Conservation (phyloP, 192 early-diverging fungal genomes). For the Gamsiella multidivaricata region DNA sequence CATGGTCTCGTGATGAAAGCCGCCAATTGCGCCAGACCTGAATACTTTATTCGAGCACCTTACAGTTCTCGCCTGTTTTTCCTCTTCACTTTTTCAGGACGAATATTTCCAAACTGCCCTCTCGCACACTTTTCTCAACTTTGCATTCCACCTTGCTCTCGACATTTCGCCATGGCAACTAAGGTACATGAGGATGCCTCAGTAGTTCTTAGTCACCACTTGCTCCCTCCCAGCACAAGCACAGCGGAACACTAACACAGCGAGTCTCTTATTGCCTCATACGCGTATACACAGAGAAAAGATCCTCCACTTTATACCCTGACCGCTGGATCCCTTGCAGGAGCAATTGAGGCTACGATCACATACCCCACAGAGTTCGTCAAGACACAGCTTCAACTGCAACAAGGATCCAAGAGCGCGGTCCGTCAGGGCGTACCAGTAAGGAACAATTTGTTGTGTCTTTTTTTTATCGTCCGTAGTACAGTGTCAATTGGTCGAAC, state of each 20-base stretch:
- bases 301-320: conserved; percentile 69
- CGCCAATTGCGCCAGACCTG: no score
- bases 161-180: not conserved
- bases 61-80: no score
- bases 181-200: conserved; percentile 25
- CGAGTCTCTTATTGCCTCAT: not conserved
- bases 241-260: not conserved
- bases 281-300: conserved; percentile 20
- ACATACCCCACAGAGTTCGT: conserved; percentile 98
- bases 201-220: no score
- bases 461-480: no score
- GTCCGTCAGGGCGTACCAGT: conserved; percentile 42
- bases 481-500: no score
- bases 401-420: conserved; percentile 58
- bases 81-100: no score
- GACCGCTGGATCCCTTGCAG: conserved; percentile 86
- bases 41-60: no score
- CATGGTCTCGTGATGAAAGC: no score
- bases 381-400: conserved; percentile 96
- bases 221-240: no score
- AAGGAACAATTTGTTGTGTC: conserved; percentile 14
- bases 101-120: no score
- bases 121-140: no score
- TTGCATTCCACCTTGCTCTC: no score
- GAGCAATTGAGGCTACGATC: conserved; percentile 87